A percentile compares a stretch with the other conserved stretches of the same genome.
Conservation (phyloP, 2,329 filamentous ascomycete genomes). For the Talaromyces amestolkiae region DNA sequence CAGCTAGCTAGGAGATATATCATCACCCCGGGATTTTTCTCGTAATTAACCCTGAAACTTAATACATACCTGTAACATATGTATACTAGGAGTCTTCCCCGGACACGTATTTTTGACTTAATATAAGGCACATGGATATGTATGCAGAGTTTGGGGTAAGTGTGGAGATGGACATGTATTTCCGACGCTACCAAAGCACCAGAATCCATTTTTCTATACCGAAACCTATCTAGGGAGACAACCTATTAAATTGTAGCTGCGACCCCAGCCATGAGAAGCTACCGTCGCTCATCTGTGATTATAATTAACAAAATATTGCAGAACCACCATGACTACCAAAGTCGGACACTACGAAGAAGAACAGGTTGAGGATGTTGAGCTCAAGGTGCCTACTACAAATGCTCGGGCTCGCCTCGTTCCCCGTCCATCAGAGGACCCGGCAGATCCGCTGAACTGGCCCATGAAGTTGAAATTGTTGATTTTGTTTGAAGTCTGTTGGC, state of each 20-base stretch:
- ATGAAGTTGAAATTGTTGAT: constrained; percentile 6
- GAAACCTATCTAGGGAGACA: not conserved
- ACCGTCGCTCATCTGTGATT: not conserved
- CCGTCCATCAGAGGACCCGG: constrained; percentile 13
- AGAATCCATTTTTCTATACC: not conserved
- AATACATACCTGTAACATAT: not conserved
- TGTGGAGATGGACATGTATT: constrained; percentile 2
- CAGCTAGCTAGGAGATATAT: too few species aligned
- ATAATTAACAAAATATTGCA: not conserved
- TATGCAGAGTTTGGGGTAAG: not conserved
- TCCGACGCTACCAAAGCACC: not conserved
- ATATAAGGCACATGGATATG: too few species aligned
- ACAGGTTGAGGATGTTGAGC: constrained; percentile 14
- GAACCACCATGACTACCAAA: constrained; percentile 6
- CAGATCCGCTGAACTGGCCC: constrained; percentile 12
- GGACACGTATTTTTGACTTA: not conserved
- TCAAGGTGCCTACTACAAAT: not conserved
- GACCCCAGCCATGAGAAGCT: not conserved
- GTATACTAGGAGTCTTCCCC: not conserved
- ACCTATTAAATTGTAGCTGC: not conserved
- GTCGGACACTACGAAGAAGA: constrained; percentile 2
- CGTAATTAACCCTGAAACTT: too few species aligned
- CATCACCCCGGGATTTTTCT: too few species aligned
- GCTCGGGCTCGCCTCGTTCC: not conserved
- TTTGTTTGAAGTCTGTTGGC: constrained; percentile 12